phyloP scores from a whole-genome alignment of 768 basidiomycete genomes.

The Melanogaster broomeanus region DNA sequence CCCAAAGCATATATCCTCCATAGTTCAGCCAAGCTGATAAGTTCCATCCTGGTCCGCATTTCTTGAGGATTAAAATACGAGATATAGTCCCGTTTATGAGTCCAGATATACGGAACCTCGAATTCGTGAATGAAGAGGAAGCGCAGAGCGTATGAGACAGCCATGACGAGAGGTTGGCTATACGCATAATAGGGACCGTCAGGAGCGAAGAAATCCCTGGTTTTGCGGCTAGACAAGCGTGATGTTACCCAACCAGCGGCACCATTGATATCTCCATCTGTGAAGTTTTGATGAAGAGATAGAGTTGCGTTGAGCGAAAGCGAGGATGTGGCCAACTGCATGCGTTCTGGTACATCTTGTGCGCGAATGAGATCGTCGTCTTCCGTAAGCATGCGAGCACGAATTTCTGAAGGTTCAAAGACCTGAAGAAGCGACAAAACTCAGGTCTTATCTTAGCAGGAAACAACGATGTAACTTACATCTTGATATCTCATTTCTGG shows the following conservation, averaged over 20 bases:
- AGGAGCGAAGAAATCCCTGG: constrained; percentile 68
- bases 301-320: constrained; percentile 67
- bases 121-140: constrained; percentile 86
- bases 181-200: constrained; percentile 62
- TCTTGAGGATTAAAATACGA: constrained; percentile 75
- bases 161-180: constrained; percentile 67
- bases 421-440: constrained; percentile 53
- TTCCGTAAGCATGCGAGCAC: constrained; percentile 83
- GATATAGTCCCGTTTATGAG: constrained; percentile 90
- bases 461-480: constrained; percentile 42
- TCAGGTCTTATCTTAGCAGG: not conserved
- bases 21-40: constrained; percentile 77
- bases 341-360: constrained; percentile 91
- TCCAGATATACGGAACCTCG: constrained; percentile 96
- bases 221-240: constrained; percentile 71
- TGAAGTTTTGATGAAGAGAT: constrained; percentile 61
- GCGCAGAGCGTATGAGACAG: constrained; percentile 76
- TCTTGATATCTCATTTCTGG: constrained; percentile 84
- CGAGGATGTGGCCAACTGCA: constrained; percentile 88
- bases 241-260: constrained; percentile 90
- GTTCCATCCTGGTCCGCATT: constrained; percentile 60
- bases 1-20: constrained; percentile 93
- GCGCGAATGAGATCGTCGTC: constrained; percentile 92
- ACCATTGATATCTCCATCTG: constrained; percentile 70
- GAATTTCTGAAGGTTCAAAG: constrained; percentile 97